A percentile compares a stretch with the other conserved stretches of the same genome.
Conservation (phyloP, 1,139 yeast genomes). For the Debaryomyces fabryi region DNA sequence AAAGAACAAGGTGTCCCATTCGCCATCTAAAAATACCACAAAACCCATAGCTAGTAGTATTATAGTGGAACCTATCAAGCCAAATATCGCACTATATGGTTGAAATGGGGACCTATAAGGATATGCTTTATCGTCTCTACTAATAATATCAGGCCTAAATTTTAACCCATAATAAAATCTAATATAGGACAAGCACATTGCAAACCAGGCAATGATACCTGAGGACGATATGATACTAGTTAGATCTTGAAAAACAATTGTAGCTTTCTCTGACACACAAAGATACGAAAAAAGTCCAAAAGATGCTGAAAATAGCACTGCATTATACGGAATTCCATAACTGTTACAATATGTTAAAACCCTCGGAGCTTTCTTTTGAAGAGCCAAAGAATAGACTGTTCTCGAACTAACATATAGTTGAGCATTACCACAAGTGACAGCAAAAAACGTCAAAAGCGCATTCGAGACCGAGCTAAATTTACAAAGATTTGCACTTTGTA, state of each 20-base stretch:
- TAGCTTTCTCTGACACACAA: slow-evolving; percentile 59
- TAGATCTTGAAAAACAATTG: slow-evolving; percentile 66
- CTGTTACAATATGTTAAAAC: slow-evolving; percentile 61
- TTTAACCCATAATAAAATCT: slow-evolving; percentile 72
- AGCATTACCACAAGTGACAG: slow-evolving; percentile 75
- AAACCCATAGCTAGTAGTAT: slow-evolving; percentile 71
- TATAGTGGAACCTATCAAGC: slow-evolving; percentile 56
- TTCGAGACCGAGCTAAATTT: slow-evolving; percentile 62
- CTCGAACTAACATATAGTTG: slow-evolving; percentile 80
- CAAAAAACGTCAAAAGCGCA: slow-evolving; percentile 71
- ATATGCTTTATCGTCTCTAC: slow-evolving; percentile 65
- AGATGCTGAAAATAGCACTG: slow-evolving; percentile 63
- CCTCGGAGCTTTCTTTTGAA: slow-evolving; percentile 69
- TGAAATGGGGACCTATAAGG: slow-evolving; percentile 80
- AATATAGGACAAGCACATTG: slow-evolving; percentile 73
- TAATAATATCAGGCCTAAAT: slow-evolving; percentile 65
- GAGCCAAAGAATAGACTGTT: slow-evolving; percentile 73
- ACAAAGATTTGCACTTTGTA: slow-evolving; percentile 71
- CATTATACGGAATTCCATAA: slow-evolving; percentile 71
- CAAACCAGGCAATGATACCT: slow-evolving; percentile 78
- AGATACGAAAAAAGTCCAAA: slow-evolving; percentile 65
- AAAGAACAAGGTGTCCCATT: slow-evolving; percentile 67
- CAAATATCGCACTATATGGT: slow-evolving; percentile 73
- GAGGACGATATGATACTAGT: slow-evolving; percentile 69
- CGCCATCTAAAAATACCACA: slow-evolving; percentile 59